Percentiles rank a stretch among this genome's conserved stretches.
phyloP scores from a whole-genome alignment of 2,329 filamentous ascomycete species.

The Hyphodiscus sp. region DNA sequence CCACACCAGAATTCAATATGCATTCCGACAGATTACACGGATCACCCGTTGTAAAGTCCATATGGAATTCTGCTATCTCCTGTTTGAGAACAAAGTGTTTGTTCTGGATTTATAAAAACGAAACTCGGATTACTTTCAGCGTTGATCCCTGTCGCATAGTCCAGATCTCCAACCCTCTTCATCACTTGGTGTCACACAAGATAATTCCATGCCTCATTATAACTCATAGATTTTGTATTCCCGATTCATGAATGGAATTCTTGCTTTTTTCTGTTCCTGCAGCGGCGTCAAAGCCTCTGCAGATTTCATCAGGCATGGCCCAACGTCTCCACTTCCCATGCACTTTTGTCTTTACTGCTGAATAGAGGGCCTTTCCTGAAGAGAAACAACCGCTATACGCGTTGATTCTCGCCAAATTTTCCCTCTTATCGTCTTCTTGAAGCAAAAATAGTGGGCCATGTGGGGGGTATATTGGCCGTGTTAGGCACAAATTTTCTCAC shows the following conservation, averaged over 20 bases:
- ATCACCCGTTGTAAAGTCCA: background rate
- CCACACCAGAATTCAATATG: background rate
- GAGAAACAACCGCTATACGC: background rate
- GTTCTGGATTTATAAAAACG: background rate
- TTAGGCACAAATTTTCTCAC: background rate
- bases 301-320: background rate
- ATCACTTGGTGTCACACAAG: too few relatives aligned
- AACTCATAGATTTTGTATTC: background rate
- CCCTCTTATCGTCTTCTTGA: background rate
- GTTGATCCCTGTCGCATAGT: background rate
- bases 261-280: background rate
- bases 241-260: background rate
- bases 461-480: background rate
- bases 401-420: background rate
- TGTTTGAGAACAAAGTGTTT: background rate
- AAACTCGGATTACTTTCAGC: background rate
- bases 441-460: background rate
- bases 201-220: background rate
- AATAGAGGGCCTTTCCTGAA: background rate
- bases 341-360: background rate
- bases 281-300: background rate
- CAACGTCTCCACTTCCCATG: background rate
- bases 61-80: background rate
- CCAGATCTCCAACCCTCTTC: background rate
- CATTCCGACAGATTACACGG: background rate